phyloP scores from a whole-genome alignment of 2,329 filamentous ascomycete genomes.

The Clonostachys byssicola region DNA sequence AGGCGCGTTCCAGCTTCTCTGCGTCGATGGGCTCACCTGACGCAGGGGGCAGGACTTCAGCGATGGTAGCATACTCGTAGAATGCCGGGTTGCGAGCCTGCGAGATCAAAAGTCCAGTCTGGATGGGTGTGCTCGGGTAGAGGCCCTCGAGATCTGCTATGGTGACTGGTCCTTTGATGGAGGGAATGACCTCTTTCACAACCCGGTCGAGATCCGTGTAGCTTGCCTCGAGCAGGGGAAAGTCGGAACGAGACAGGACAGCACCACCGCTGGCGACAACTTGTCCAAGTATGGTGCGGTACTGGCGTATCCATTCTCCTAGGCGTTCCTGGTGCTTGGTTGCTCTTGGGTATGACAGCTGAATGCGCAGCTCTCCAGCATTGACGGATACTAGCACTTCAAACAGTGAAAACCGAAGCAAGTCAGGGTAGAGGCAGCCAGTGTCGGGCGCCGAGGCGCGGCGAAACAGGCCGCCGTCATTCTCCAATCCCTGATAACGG shows the following conservation, averaged over 20 bases:
- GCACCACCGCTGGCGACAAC: too few relatives aligned
- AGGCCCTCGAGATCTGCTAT: slow-evolving; percentile 13
- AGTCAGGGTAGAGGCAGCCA: slow-evolving; percentile 5
- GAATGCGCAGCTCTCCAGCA: slow-evolving; percentile 34
- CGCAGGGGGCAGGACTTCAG: slow-evolving; percentile 10
- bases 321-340: slow-evolving; percentile 34
- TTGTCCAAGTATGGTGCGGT: too few relatives aligned
- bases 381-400: slow-evolving; percentile 40
- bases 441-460: not conserved
- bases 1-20: slow-evolving; percentile 30
- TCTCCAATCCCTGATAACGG: slow-evolving; percentile 19
- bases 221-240: too few relatives aligned
- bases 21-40: slow-evolving; percentile 9
- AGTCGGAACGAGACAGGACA: too few relatives aligned
- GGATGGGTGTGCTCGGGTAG: slow-evolving; percentile 30
- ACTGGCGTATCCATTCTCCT: slow-evolving; percentile 27
- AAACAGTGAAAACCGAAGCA: slow-evolving; percentile 15
- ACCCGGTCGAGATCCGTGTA: too few relatives aligned
- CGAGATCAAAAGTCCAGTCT: slow-evolving; percentile 28
- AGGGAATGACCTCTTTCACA: too few relatives aligned
- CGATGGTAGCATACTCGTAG: slow-evolving; percentile 20
- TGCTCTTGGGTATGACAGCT: slow-evolving; percentile 36
- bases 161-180: too few relatives aligned
- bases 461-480: slow-evolving; percentile 13
- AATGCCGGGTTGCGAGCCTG: slow-evolving; percentile 26